A percentile compares a stretch with the other conserved stretches of the same genome.
Conservation (phyloP, 306 rosid genomes). For the Cotoneaster glaucophyllus region DNA sequence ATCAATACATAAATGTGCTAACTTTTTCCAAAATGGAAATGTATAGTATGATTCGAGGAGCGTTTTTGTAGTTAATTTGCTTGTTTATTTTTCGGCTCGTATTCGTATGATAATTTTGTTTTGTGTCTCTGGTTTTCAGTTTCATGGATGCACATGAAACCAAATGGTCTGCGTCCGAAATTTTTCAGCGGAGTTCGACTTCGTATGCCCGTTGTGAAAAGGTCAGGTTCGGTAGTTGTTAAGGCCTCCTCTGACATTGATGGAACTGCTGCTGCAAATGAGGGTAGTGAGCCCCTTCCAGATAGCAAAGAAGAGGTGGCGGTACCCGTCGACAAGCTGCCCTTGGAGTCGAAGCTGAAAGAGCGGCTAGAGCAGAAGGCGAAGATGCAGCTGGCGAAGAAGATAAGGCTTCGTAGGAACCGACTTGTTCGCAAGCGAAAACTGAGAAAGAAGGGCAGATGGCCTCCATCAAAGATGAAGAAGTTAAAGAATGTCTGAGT, state of each 20-base stretch:
- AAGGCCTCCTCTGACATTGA: slow-evolving; percentile 33
- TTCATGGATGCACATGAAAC: slow-evolving; percentile 36
- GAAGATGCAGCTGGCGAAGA: slow-evolving; percentile 82
- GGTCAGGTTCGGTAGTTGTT: slow-evolving; percentile 12
- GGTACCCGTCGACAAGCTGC: slow-evolving; percentile 62
- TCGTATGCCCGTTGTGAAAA: slow-evolving; percentile 14
- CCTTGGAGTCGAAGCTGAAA: slow-evolving; percentile 72
- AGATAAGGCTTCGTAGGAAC: slow-evolving; percentile 72
- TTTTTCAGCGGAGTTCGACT: slow-evolving; percentile 30
- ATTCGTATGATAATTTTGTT: background rate
- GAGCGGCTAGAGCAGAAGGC: slow-evolving; percentile 62
- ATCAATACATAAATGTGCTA: background rate
- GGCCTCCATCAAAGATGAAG: slow-evolving; percentile 98
- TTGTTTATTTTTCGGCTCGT: background rate
- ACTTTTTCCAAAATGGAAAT: too few relatives aligned
- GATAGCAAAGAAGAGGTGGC: slow-evolving; percentile 37
- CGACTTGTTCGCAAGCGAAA: slow-evolving; percentile 68
- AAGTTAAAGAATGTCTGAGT: slow-evolving; percentile 75
- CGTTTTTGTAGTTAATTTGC: background rate
- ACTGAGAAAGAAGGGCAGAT: slow-evolving; percentile 85
- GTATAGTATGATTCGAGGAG: too few relatives aligned
- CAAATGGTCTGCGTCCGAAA: slow-evolving; percentile 23
- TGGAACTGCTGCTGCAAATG: slow-evolving; percentile 16
- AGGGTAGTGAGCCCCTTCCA: slow-evolving; percentile 13
- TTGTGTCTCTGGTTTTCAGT: slow-evolving; percentile 22